Evolutionary conservation across 345 rosid genomes (phyloP).

Genomic region (Excoecaria cochinchinensis): DNA sequence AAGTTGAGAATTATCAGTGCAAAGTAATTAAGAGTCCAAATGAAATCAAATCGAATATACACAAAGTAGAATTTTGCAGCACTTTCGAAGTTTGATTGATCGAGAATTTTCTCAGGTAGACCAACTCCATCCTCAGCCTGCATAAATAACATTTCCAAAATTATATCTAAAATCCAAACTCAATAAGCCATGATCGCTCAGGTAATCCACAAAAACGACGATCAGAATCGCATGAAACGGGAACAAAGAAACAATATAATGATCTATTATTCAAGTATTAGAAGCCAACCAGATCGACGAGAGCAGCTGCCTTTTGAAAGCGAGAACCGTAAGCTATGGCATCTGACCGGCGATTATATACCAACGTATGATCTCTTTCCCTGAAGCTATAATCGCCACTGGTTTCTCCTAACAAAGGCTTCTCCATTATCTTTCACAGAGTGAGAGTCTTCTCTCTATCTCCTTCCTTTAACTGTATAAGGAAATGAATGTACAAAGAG

Average conservation of each 20-base stretch:
- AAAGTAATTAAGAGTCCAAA: constrained; percentile 88
- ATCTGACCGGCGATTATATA: constrained; percentile 52
- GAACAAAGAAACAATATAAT: neutral
- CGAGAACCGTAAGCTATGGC: constrained; percentile 79
- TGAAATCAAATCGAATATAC: constrained; percentile 53
- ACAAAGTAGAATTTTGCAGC: constrained; percentile 65
- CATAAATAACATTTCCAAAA: constrained; percentile 6
- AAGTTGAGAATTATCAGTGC: constrained; percentile 74
- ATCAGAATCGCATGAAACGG: neutral
- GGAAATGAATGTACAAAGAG: neutral
- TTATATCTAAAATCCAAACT: constrained; percentile 1
- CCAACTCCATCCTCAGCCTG: constrained; percentile 98
- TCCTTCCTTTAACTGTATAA: neutral
- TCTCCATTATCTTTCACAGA: constrained; percentile 36
- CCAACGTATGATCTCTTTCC: constrained; percentile 28
- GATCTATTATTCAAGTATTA: neutral
- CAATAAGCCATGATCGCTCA: neutral
- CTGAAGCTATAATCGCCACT: constrained; percentile 5
- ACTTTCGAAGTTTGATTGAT: constrained; percentile 57
- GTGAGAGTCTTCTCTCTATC: neutral
- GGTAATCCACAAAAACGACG: neutral
- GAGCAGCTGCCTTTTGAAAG: constrained; percentile 93
- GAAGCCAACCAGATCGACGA: constrained; percentile 78
- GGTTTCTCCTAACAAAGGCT: constrained; percentile 53
- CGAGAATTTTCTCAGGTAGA: constrained; percentile 83